These are phyloP conservation scores for Cyclotella cryptica DNA, from an alignment of 108 stramenopile species.

Conservation along the genomic window DNA sequence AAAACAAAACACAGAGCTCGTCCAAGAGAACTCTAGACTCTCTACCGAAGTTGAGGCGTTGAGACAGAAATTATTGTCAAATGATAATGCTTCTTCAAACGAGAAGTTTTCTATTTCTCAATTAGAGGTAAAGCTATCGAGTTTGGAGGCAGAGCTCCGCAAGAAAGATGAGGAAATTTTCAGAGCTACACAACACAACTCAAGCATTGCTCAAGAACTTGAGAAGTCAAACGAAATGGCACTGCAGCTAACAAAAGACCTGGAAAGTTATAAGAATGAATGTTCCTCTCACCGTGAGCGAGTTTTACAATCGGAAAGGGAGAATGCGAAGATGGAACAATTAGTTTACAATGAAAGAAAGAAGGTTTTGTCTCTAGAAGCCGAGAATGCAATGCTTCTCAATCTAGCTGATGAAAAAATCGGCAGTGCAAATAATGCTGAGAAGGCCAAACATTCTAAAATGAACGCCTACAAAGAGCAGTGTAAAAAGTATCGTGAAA, in stretches of 20 bases:
- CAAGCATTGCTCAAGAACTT: neutral
- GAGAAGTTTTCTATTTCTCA: neutral
- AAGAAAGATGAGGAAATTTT: conserved; percentile 22
- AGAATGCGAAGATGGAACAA: conserved; percentile 42
- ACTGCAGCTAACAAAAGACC: conserved; percentile 29
- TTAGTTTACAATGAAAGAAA: conserved; percentile 32
- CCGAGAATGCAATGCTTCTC: conserved; percentile 43
- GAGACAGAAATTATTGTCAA: neutral
- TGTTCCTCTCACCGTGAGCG: conserved; percentile 40
- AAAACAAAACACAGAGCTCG: conserved; percentile 4
- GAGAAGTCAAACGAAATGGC: conserved; percentile 16
- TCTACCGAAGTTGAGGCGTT: conserved; percentile 1
- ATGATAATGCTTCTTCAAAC: conserved; percentile 14
- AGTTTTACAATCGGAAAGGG: conserved; percentile 37
- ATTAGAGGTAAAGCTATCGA: conserved; percentile 17
- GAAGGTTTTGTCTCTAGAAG: conserved; percentile 36
- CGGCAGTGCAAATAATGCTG: conserved; percentile 21
- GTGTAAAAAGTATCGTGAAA: conserved; percentile 50
- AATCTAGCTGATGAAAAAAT: conserved; percentile 43
- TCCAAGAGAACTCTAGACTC: conserved; percentile 10
- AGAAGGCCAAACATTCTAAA: conserved; percentile 27
- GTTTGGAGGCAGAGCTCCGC: conserved; percentile 27
- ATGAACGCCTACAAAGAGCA: conserved; percentile 45
- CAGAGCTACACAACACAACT: conserved; percentile 4
- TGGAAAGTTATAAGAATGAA: conserved; percentile 46